Base-by-base conservation (phyloP, 2,329 filamentous ascomycete genomes). In the Fusarium virguliforme region DNA sequence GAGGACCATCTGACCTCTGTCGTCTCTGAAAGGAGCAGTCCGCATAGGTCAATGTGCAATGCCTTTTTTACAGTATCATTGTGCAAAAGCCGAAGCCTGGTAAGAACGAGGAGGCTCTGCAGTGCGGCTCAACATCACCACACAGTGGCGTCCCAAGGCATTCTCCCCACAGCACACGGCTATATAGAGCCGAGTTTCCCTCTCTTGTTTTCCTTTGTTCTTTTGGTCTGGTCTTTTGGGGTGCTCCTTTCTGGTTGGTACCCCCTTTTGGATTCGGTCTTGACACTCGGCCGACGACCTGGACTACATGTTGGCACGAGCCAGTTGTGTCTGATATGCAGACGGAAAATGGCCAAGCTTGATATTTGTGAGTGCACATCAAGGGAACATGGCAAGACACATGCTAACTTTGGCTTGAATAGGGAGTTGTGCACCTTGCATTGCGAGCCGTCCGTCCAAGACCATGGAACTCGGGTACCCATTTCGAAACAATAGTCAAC, bases 111-210 rank as follows among this genome's bases (percentile, higher is more conserved):
- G 24, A 46, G 41, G 43, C 43, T 30, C 43, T 48, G 43, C 43
- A 6, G 26, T 28, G 41, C 43, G 43, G 43, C 43, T 48, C 15
- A 4, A 15, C 6, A 22, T n/a, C 8, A 28, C 24, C 24, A 48
- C 18, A 18, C 43, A 8, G 26, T n/a, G 15, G 8, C 43, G 43
- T 26, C n/a, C 5, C 24, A 48, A 48, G 43, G 43, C 43, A 48
- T 8, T 48, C 43, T 48, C 15, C 15, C 24, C 28, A 28, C 13
- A 6, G 13, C 13, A n/a, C 43, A 48, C 28, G 13, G 8, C 43
- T 48, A 48, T 48, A 48, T 48, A 48, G 43, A 48, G 43, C 43
- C 43, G 15, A 24, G 22, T 40, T 24, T 48, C 43, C 43, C n/a
- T 15, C 43, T 28, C 43, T 48, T 48, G 3, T n/a, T 48, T 48